Evolutionary conservation across 2,329 filamentous ascomycete species (phyloP).

Genomic region (Intubia oerlemansii): DNA sequence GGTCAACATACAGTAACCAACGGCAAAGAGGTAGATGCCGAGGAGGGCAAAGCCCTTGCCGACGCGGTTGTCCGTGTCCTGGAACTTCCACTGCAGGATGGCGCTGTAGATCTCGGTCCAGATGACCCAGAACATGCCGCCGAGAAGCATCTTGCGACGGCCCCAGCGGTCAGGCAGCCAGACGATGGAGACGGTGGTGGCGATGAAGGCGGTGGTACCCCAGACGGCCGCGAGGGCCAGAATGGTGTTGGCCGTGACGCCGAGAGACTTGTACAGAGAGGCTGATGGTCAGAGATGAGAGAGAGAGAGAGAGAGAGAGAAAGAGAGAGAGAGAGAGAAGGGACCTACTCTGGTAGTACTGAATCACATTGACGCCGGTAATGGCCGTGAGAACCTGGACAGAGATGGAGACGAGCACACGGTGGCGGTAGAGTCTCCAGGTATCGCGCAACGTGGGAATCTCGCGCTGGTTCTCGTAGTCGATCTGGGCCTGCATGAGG

Average conservation of each 20-base stretch:
- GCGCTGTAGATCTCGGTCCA: slow-evolving; percentile 36
- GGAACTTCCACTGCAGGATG: slow-evolving; percentile 33
- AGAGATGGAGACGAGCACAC: slow-evolving; percentile 27
- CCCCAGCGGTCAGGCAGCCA: slow-evolving; percentile 36
- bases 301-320: too few species aligned
- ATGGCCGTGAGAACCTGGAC: slow-evolving; percentile 35
- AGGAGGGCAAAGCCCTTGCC: slow-evolving; percentile 38
- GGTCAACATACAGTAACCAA: too few species aligned
- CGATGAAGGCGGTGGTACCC: slow-evolving; percentile 27
- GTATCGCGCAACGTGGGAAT: slow-evolving; percentile 29
- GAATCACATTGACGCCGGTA: slow-evolving; percentile 36
- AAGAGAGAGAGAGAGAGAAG: too few species aligned
- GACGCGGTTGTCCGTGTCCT: slow-evolving; percentile 23
- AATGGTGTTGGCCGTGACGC: slow-evolving; percentile 25
- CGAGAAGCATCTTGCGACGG: slow-evolving; percentile 34
- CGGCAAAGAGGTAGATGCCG: slow-evolving; percentile 36
- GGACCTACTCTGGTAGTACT: slow-evolving; percentile 4
- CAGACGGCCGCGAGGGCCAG: slow-evolving; percentile 31
- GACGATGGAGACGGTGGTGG: slow-evolving; percentile 27
- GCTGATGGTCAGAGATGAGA: slow-evolving; percentile 12
- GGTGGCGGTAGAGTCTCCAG: slow-evolving; percentile 26
- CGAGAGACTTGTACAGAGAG: slow-evolving; percentile 30
- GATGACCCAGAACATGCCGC: slow-evolving; percentile 27
- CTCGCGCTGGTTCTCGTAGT: slow-evolving; percentile 34
- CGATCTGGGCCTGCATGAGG: slow-evolving; percentile 30